Percentiles rank a stretch among this genome's conserved stretches.
phyloP scores from a whole-genome alignment of 768 basidiomycete species.

The Epithele typhae region DNA sequence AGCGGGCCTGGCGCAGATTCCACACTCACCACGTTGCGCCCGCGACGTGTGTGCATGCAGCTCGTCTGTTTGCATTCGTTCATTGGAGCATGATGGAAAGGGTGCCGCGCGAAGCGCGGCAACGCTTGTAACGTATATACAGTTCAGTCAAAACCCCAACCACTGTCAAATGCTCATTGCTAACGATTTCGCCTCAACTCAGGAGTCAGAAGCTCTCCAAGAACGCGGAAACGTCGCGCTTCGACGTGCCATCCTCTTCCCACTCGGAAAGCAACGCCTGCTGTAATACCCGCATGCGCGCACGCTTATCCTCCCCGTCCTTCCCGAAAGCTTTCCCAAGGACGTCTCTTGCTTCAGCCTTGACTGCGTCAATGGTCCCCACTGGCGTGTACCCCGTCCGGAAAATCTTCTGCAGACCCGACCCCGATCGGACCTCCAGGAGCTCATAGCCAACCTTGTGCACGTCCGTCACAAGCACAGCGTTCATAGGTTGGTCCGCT shows the following conservation, averaged over 20 bases:
- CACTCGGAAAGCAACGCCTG: constrained; percentile 1
- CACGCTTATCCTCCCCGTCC: constrained; percentile 23
- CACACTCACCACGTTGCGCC: no score
- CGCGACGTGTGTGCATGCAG: no score
- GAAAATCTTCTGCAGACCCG: constrained; percentile 11
- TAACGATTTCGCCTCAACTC: no score
- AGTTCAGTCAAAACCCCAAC: no score
- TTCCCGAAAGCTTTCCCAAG: constrained; percentile 18
- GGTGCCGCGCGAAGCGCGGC: no score
- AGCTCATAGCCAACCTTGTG: constrained; percentile 24
- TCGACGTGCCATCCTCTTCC: constrained; percentile 7
- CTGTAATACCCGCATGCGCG: constrained; percentile 10
- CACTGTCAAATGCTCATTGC: no score
- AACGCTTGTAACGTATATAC: no score
- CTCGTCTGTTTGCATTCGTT: no score
- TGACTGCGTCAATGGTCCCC: constrained; percentile 21
- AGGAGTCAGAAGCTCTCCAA: neutral
- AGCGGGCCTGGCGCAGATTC: no score
- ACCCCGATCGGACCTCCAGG: constrained; percentile 21
- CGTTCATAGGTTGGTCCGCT: constrained; percentile 22
- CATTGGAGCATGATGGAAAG: no score
- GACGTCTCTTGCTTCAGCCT: constrained; percentile 15
- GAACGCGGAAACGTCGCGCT: constrained; percentile 1
- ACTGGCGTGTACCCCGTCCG: constrained; percentile 13
- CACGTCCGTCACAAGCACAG: constrained; percentile 16